Evolutionary conservation across 176 grass and related monocot species (phyloP), one percentile per base, ranked within the genome.

Genomic region (Zizania latifolia): DNA sequence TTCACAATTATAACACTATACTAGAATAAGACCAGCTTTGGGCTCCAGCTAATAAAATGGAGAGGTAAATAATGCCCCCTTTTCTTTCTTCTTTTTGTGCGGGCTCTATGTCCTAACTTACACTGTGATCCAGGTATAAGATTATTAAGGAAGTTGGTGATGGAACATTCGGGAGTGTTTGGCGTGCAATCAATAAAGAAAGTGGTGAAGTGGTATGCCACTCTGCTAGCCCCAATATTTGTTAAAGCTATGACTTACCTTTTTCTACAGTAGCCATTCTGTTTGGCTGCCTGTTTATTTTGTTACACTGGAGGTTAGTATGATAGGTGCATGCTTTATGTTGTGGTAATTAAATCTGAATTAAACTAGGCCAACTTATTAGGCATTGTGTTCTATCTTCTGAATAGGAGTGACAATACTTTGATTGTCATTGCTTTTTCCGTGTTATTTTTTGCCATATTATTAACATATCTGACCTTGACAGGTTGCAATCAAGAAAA

Each of bases 401-500:
- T 14, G 11, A 55, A 71, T 16, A 54, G 23, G 24, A 53, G 7
- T 22, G 19, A n/a, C 0, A 58, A 58, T 48, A 45, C 55, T 59
- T 36, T 33, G 8, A 28, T 62, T 34, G 2, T 28, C 12, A 22
- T 34, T 44, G 19, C 50, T 23, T 58, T 58, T 19, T 4, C 34
- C 58, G 13, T n/a, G 14, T 66, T n/a, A 8, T 32, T 31, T 50
- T 74, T 59, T 53, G 17, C 26, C 38, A 41, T 8, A 11, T 51
- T 1, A 72, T 30, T 81, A 51, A 69, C 14, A 83, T 68, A 45
- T 26, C 22, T 72, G 16, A 0, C 1, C 34, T 68, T 86, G 38
- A 75, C 76, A 99, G 95, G 92, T 94, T 58, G 95, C 95, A 7
- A 94, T 99, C 74, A 99, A 99, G 87, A 92, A 99, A 91, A 92